Conservation (phyloP, 371 early-diverging fungal species). For the Mucor racemosus region DNA sequence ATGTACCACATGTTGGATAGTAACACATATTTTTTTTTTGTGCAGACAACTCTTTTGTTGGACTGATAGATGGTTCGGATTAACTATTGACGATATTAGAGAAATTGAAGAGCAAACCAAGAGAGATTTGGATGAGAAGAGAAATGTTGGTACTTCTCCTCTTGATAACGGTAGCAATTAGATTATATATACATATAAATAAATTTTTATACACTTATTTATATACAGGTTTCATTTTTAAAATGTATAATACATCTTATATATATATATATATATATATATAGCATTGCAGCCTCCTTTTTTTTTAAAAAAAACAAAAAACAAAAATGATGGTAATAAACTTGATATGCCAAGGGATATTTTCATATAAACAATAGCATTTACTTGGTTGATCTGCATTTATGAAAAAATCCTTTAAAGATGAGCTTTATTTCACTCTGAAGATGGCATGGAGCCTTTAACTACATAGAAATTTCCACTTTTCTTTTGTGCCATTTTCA, state of each 20-base stretch:
- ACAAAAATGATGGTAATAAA: too few species aligned
- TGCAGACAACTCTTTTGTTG: slow-evolving; percentile 70
- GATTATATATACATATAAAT: background rate
- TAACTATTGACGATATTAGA: slow-evolving; percentile 71
- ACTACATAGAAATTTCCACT: slow-evolving; percentile 46
- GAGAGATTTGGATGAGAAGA: slow-evolving; percentile 54
- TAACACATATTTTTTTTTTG: slow-evolving; percentile 20
- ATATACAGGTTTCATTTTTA: too few species aligned
- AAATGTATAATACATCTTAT: too few species aligned
- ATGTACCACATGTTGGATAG: slow-evolving; percentile 2
- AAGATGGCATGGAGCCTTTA: slow-evolving; percentile 20
- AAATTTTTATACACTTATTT: too few species aligned
- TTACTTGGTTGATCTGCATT: too few species aligned
- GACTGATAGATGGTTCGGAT: slow-evolving; percentile 74
- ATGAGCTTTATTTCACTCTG: background rate
- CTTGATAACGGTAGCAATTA: background rate
- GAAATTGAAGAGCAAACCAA: slow-evolving; percentile 66
- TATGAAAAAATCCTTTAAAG: too few species aligned
- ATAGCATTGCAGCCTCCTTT: too few species aligned
- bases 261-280: too few species aligned
- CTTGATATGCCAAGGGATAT: too few species aligned
- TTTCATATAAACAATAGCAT: too few species aligned
- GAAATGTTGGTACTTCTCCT: slow-evolving; percentile 22
- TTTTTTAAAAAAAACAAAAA: too few species aligned
- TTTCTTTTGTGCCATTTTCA: slow-evolving; percentile 32